phyloP scores from a whole-genome alignment of 164 flowering plant genomes.

The Santalum album region DNA sequence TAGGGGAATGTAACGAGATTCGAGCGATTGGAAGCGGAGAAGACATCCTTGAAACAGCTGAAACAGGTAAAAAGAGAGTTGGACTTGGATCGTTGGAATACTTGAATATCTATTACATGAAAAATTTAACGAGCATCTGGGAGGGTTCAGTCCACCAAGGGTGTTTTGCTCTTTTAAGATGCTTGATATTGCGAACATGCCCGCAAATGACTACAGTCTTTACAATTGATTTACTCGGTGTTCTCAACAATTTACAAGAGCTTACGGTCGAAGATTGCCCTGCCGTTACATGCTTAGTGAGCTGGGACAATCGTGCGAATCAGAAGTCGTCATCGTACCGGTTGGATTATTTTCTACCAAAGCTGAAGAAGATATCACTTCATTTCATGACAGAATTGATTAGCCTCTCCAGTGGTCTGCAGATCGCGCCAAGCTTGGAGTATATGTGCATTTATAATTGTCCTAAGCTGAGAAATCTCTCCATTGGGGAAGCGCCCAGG shows the following conservation, averaged over 20 bases:
- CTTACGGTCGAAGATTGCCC: conserved; percentile 7
- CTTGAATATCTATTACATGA: conserved; percentile 6
- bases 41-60: background rate
- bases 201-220: conserved; percentile 1
- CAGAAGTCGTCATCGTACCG: background rate
- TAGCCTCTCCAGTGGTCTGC: background rate
- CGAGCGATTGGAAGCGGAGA: conserved; percentile 4
- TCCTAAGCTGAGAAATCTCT: conserved; percentile 3
- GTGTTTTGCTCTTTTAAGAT: background rate
- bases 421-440: conserved; percentile 3
- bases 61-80: background rate
- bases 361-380: conserved; percentile 8
- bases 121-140: conserved; percentile 1
- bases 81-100: conserved; percentile 2
- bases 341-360: background rate
- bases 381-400: conserved; percentile 5
- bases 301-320: background rate
- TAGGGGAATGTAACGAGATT: conserved; percentile 12
- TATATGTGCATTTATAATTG: conserved; percentile 1
- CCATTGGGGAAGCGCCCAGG: background rate
- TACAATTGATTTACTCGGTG: background rate
- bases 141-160: background rate
- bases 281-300: background rate
- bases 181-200: conserved; percentile 1
- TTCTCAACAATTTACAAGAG: conserved; percentile 3